Evolutionary conservation across 352 stramenopile species (phyloP).

Genomic region (Globisporangium carolinianum): DNA sequence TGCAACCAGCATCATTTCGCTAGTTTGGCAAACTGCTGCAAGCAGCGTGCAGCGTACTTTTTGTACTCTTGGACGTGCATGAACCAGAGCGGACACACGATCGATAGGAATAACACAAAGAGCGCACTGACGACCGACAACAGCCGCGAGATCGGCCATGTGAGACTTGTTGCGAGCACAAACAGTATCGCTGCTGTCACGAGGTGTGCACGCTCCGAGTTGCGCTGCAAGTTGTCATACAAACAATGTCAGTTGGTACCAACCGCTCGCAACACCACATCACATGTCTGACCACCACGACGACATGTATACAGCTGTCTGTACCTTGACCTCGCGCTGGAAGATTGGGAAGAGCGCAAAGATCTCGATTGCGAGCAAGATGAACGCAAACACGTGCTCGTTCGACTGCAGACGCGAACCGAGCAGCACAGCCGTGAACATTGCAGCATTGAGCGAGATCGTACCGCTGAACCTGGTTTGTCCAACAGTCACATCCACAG

Average conservation of each 20-base stretch:
- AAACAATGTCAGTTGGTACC: slow-evolving; percentile 3
- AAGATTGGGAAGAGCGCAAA: slow-evolving; percentile 89
- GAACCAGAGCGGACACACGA: slow-evolving; percentile 87
- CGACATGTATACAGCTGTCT: neutral
- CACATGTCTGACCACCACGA: neutral
- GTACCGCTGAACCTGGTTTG: slow-evolving; percentile 63
- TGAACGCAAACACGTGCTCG: slow-evolving; percentile 89
- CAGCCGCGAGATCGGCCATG: slow-evolving; percentile 65
- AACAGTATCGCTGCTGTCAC: slow-evolving; percentile 67
- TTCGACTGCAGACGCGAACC: slow-evolving; percentile 87
- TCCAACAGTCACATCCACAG: too few relatives aligned
- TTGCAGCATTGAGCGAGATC: slow-evolving; percentile 89
- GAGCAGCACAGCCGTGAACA: slow-evolving; percentile 89
- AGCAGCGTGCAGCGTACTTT: slow-evolving; percentile 45
- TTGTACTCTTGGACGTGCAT: slow-evolving; percentile 90
- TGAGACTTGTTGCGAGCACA: slow-evolving; percentile 53
- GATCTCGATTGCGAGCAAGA: slow-evolving; percentile 87
- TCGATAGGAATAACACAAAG: slow-evolving; percentile 75
- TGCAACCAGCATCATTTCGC: neutral
- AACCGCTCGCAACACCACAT: neutral
- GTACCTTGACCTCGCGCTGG: slow-evolving; percentile 76
- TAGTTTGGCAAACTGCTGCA: neutral
- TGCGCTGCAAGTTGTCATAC: slow-evolving; percentile 21
- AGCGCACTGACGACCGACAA: slow-evolving; percentile 54
- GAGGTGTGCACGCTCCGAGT: slow-evolving; percentile 65